Evolutionary conservation across 176 grass and related monocot genomes (phyloP), one percentile per base, ranked within the genome.

Genomic region (Calamus simplicifolius): DNA sequence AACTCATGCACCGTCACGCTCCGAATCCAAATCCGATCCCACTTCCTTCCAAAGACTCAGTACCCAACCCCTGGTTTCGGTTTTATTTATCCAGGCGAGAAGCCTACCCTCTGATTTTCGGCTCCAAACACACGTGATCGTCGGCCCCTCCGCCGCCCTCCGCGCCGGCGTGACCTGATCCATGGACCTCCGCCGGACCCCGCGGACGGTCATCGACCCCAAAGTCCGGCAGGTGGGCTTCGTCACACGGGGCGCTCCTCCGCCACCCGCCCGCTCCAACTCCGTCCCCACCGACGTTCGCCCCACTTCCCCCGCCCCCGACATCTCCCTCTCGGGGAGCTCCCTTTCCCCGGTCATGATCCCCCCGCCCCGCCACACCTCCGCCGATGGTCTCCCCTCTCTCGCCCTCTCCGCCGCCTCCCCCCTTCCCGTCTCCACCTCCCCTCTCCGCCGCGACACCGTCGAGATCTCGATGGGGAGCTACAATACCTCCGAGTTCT

Each of bases 141-240:
- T 18, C 31, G 17, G 0, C 23, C 27, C 51, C 25, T 57, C 61
- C 29, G 10, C 8, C 2, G 35, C 35, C 35, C 3, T 29, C 28
- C 48, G 49, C 50, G 27, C 21, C 16, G 49, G 27, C 55, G 51
- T 25, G 51, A 61, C 17, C 31, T 10, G 35, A 13, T 43, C 35
- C 35, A 95, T 90, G 86, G 86, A 95, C 63, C 70, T 75, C 51
- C 79, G 86, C 23, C 77, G 90, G 72, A 66, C 69, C 71, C 69
- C 72, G 69, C 71, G 68, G 78, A 83, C 52, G 68, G 70, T 76
- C n/a, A 82, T 81, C 28, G 75, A 85, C 38, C 87, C 92, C 50
- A 90, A 80, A 81, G 77, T 97, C 68, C 78, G 84, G 25, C 87
- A 92, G 87, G 93, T 92, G 0, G 87, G 84, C 0, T 91, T 97